Base-by-base conservation (phyloP, 2,329 filamentous ascomycete species). In the Chalara sp. region DNA sequence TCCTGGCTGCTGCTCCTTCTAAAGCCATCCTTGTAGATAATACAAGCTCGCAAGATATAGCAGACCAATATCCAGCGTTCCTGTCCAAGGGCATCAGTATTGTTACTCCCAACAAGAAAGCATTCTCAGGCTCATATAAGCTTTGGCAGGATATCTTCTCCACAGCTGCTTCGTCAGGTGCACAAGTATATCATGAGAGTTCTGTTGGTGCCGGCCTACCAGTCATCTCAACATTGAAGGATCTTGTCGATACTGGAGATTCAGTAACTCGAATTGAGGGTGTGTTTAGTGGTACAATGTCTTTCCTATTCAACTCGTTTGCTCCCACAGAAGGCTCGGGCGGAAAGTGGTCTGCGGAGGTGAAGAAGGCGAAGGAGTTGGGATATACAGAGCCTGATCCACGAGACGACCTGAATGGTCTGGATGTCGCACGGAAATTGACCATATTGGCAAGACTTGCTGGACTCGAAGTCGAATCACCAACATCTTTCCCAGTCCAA, bases 21-120 rank as follows among this genome's bases (percentile, higher is more conserved):
- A 88, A 87, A 66, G 83, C 86, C 42, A 76, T 99, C 43, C 76
- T 99, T 32, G 84, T 99, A 58, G 93, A 99, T 78, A 97, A 97
- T 74, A 99, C 93, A 48, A 95, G 88, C 70, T 91, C 89, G 60
- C 86, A 92, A 62, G 84, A 87, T 57, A 78, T 99, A 32, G 93
- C 92, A 46, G 80, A 87, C 54, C 72, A 80, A 32, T 99, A 99
- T 70, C 91, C 93, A 1, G 69, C 79, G 44, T 88, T 95, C 69
- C 75, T 99, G 54, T 78, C 80, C 63, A 81, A 83, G 56, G 92
- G 91, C 10, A 84, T 99, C 68, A 92, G 83, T 69, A 83, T 99
- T 61, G 89, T 97, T 31, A 99, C 93, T 1, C 91, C 93, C 42
- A 99, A 97, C 78, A 99, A 99, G 76, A 99, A 99, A 72, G 92